Evolutionary conservation across 768 basidiomycete genomes (phyloP), one percentile per base, ranked within the genome.

Genomic region (Tephrocybe sp.): DNA sequence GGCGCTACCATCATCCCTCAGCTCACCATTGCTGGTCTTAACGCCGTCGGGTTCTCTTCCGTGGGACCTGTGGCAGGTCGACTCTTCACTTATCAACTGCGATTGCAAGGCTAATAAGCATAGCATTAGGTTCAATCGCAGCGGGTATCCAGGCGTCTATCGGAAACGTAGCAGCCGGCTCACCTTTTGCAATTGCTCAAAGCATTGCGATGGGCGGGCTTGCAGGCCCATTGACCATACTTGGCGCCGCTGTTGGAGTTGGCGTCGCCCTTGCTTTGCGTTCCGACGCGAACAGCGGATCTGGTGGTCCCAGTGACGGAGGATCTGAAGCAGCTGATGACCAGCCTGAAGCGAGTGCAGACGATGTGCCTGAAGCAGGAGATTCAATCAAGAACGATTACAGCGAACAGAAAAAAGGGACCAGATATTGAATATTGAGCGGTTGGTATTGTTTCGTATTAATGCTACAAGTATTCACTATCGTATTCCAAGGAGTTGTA

Each of bases 181-280:
- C 57, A 1, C 17, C 42, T 2, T 58, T 58, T 47, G 54, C 57
- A 9, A 28, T 58, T 17, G 54, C 57, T 10, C 57, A 58, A 28
- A 52, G 54, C 36, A 55, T 55, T n/a, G 57, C 54, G 3, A 58
- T 55, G 57, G 57, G 57, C 2, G 51, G 54, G 3, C 47, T 47
- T 3, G 43, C 53, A 3, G 53, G 45, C 1, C 53, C 44, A 17
- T 17, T 18, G 18, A 14, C 20, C 21, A 36, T 36, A 4, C 4
- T 15, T 9, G 46, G 46, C 23, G 46, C 48, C 20, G 40, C 32
- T 17, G 15, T 2, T 15, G 54, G 49, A 30, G 15, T 30, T 12
- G 12, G 7, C 28, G 5, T 30, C 28, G 28, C 12, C 28, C 28
- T 30, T 12, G 33, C 14, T 8, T 26, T 12, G 7, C 34, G 5